phyloP scores from a whole-genome alignment of 1,284 basidiomycete genomes.

The Ceratobasidium sp. region DNA sequence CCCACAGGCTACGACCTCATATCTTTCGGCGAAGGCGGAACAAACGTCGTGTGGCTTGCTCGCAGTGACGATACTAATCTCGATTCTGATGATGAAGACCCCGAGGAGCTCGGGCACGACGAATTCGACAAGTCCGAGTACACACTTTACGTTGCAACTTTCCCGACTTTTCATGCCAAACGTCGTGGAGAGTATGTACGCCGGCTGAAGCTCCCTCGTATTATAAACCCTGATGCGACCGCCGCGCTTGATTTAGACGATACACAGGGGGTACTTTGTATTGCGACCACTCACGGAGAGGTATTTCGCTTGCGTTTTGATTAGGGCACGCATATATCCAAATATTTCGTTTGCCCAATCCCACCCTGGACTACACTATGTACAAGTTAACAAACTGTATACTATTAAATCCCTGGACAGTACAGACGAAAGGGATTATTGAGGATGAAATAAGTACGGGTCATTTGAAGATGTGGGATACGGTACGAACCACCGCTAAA shows the following conservation, averaged over 20 bases:
- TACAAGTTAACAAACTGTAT: too few relatives aligned
- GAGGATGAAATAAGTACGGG: too few relatives aligned
- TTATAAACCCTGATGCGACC: constrained; percentile 13
- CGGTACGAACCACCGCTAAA: too few relatives aligned
- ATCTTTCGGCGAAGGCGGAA: constrained; percentile 40
- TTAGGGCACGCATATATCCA: not conserved
- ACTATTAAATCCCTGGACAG: too few relatives aligned
- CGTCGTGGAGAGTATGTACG: constrained; percentile 18
- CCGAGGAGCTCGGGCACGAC: not conserved
- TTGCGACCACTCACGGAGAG: constrained; percentile 33
- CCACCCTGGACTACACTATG: too few relatives aligned
- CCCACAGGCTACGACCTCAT: constrained; percentile 39
- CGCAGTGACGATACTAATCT: constrained; percentile 5
- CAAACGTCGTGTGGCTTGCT: constrained; percentile 33
- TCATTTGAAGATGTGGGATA: too few relatives aligned
- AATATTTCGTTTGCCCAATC: not conserved
- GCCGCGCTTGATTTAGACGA: constrained; percentile 40
- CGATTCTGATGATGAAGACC: constrained; percentile 26
- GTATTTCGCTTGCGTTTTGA: constrained; percentile 39
- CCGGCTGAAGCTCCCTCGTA: constrained; percentile 23
- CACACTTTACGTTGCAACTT: constrained; percentile 30
- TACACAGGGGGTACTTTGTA: constrained; percentile 33
- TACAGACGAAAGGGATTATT: too few relatives aligned
- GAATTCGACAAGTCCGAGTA: constrained; percentile 26
- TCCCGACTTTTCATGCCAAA: not conserved